Conservation (phyloP, 1,284 basidiomycete species). For the Grifola frondosa region DNA sequence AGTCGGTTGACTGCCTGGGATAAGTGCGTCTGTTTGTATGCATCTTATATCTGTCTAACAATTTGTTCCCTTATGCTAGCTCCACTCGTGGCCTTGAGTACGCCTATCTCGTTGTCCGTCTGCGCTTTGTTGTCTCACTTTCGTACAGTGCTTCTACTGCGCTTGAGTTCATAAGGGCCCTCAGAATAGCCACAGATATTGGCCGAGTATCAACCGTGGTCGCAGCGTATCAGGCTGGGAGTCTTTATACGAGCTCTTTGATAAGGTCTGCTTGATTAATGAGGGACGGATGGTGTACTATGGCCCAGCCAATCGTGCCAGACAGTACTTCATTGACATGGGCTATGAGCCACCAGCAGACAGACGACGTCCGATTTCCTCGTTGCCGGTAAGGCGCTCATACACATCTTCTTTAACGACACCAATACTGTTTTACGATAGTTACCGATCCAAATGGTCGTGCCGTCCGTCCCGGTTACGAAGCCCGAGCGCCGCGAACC, state of each 20-base stretch:
- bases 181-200: slow-evolving; percentile 53
- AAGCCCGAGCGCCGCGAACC: slow-evolving; percentile 42
- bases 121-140: neutral
- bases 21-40: slow-evolving; percentile 44
- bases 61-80: slow-evolving; percentile 25
- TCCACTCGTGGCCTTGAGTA: slow-evolving; percentile 45
- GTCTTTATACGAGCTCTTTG: slow-evolving; percentile 45
- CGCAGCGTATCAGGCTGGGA: slow-evolving; percentile 61
- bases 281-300: slow-evolving; percentile 64
- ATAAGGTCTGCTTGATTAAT: slow-evolving; percentile 63
- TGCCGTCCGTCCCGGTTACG: slow-evolving; percentile 35
- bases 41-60: slow-evolving; percentile 4
- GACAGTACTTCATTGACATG: slow-evolving; percentile 57
- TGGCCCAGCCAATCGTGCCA: slow-evolving; percentile 49
- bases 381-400: slow-evolving; percentile 36
- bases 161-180: slow-evolving; percentile 50
- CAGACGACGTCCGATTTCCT: slow-evolving; percentile 63
- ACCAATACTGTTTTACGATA: slow-evolving; percentile 18
- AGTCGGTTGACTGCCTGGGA: slow-evolving; percentile 68
- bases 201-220: slow-evolving; percentile 47
- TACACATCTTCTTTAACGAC: too few species aligned
- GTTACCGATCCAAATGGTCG: slow-evolving; percentile 49
- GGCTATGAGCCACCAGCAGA: slow-evolving; percentile 52
- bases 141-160: slow-evolving; percentile 49
- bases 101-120: neutral